phyloP scores from a whole-genome alignment of 2,329 filamentous ascomycete genomes.

The Cercospora zeina region DNA sequence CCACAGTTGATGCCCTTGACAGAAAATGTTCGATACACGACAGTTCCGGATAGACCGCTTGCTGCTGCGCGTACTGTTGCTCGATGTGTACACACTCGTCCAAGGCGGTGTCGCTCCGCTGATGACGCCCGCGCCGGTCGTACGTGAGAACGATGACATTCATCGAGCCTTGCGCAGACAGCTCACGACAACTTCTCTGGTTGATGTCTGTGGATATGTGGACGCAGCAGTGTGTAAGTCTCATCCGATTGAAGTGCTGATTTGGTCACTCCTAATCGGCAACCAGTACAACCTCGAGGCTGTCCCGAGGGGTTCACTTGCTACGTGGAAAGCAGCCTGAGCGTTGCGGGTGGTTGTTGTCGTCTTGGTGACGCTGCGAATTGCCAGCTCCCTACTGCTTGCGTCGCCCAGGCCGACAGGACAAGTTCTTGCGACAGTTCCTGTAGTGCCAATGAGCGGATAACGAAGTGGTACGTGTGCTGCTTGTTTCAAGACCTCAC shows the following conservation, averaged over 20 bases:
- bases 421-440: conserved; percentile 7
- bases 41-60: background rate
- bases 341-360: conserved; percentile 14
- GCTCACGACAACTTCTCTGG: background rate
- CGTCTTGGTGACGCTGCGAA: conserved; percentile 14
- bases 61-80: background rate
- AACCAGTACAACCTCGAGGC: conserved; percentile 4
- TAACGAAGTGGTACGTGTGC: conserved; percentile 7
- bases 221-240: conserved; percentile 10
- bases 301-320: conserved; percentile 6
- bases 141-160: background rate
- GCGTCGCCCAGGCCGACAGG: conserved; percentile 7
- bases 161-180: conserved; percentile 1
- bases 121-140: conserved; percentile 9
- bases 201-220: conserved; percentile 6
- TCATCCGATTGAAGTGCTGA: background rate
- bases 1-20: background rate
- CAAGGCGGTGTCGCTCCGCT: background rate
- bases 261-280: no score
- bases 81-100: background rate
- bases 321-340: conserved; percentile 4
- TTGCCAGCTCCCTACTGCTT: conserved; percentile 11
- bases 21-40: conserved; percentile 1
- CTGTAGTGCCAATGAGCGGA: conserved; percentile 4
- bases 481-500: background rate